A percentile compares a stretch with the other conserved stretches of the same genome.
phyloP scores from a whole-genome alignment of 805 yeast genomes.

The Debaryomyces maramus region DNA sequence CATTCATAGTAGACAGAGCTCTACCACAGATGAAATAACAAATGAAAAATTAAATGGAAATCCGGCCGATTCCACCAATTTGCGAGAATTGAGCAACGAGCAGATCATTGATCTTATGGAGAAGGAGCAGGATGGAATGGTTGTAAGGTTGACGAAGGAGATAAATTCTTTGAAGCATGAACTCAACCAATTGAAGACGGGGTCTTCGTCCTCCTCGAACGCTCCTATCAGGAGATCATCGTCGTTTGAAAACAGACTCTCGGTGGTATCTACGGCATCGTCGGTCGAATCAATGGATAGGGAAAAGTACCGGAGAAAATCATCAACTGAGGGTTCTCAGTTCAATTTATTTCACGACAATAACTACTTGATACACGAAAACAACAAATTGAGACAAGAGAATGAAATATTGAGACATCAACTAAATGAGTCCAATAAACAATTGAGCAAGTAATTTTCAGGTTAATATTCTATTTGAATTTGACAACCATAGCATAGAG shows the following conservation, averaged over 20 bases:
- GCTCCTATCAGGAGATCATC: not conserved
- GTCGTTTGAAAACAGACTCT: not conserved
- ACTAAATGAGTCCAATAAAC: slow-evolving; percentile 8
- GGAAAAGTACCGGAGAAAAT: not conserved
- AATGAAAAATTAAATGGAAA: not conserved
- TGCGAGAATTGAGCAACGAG: slow-evolving; percentile 34
- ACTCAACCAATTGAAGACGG: slow-evolving; percentile 37
- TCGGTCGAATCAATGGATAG: not conserved
- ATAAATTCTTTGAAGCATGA: slow-evolving; percentile 56
- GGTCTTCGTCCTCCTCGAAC: not conserved
- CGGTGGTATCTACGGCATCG: not conserved
- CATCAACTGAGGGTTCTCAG: not conserved
- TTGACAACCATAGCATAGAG: too few relatives aligned
- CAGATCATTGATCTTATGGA: slow-evolving; percentile 63
- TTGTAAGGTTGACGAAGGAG: slow-evolving; percentile 63
- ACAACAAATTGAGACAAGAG: slow-evolving; percentile 10
- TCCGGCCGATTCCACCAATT: not conserved
- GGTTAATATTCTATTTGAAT: too few relatives aligned
- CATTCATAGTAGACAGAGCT: slow-evolving; percentile 5
- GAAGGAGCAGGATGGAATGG: slow-evolving; percentile 75
- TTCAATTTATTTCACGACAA: not conserved
- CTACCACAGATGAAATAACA: slow-evolving; percentile 6
- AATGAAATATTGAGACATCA: slow-evolving; percentile 7
- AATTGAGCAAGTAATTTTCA: slow-evolving; percentile 3
- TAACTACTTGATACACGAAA: slow-evolving; percentile 9